Conservation (phyloP, 306 rosid genomes). For the Prunus campanulata region DNA sequence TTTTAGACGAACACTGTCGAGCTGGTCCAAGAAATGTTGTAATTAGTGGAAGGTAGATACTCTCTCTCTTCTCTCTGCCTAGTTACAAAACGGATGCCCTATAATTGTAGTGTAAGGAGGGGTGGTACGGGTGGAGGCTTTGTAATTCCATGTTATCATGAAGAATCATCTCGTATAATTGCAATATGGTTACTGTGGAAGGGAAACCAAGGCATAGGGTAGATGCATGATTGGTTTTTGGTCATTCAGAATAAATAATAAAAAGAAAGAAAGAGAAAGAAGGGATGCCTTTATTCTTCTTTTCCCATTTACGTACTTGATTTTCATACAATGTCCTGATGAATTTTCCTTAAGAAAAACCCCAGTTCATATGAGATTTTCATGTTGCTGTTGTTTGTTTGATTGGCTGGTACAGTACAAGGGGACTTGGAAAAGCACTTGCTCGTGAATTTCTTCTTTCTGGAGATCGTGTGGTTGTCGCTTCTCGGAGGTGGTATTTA, state of each 20-base stretch:
- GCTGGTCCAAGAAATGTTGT: conserved; percentile 95
- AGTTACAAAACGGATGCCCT: neutral
- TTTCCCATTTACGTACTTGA: neutral
- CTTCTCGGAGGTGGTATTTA: conserved; percentile 83
- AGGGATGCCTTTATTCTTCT: neutral
- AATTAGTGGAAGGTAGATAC: conserved; percentile 79
- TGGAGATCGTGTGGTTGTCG: conserved; percentile 77
- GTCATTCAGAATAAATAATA: neutral
- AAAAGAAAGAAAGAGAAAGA: neutral
- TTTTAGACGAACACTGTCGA: conserved; percentile 82
- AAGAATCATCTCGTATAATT: neutral
- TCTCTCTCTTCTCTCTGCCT: neutral
- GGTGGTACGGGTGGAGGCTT: neutral
- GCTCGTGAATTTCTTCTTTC: conserved; percentile 95
- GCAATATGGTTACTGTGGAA: neutral
- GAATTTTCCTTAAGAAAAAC: neutral
- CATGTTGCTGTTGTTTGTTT: conserved; percentile 22
- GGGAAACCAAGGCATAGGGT: neutral
- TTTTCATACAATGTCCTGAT: neutral
- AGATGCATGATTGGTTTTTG: neutral
- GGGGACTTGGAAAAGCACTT: conserved; percentile 95
- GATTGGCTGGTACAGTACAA: conserved; percentile 60
- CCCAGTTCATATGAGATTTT: neutral
- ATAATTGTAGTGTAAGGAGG: neutral
- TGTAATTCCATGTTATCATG: neutral